These are phyloP conservation scores for Mycena albidolilacea DNA, from an alignment of 768 basidiomycete species.

Conservation along the genomic window DNA sequence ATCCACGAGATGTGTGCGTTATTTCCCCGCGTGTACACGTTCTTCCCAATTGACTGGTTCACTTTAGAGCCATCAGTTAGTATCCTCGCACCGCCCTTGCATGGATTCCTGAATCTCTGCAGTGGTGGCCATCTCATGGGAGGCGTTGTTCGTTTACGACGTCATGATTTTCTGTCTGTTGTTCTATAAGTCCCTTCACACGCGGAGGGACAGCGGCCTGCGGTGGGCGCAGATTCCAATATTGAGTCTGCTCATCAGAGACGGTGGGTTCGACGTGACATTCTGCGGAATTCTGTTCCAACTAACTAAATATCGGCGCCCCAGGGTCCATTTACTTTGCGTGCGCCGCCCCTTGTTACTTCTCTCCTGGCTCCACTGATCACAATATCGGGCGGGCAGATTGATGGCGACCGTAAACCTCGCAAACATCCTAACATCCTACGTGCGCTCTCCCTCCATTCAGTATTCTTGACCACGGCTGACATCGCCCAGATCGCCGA, in stretches of 20 bases:
- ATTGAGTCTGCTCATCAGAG: constrained; percentile 23
- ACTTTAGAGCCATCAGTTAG: constrained; percentile 1
- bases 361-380: not conserved
- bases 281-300: not conserved
- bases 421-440: constrained; percentile 31
- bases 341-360: constrained; percentile 5
- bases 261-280: constrained; percentile 18
- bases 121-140: constrained; percentile 30
- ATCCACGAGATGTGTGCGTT: constrained; percentile 3
- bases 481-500: constrained; percentile 12
- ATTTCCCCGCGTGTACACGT: not conserved
- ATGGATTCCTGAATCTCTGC: not conserved
- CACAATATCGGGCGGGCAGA: not conserved
- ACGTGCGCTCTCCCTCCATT: constrained; percentile 18
- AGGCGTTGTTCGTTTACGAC: constrained; percentile 31
- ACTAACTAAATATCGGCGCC: not conserved
- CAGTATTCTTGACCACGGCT: not conserved
- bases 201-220: constrained; percentile 9
- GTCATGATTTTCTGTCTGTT: constrained; percentile 21
- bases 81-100: constrained; percentile 10
- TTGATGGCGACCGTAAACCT: constrained; percentile 43
- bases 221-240: not conserved
- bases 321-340: constrained; percentile 31
- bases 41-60: not conserved
- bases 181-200: constrained; percentile 7